Evolutionary conservation across 495 filamentous ascomycete species (phyloP).

Genomic region (Ascobolus immersus): DNA sequence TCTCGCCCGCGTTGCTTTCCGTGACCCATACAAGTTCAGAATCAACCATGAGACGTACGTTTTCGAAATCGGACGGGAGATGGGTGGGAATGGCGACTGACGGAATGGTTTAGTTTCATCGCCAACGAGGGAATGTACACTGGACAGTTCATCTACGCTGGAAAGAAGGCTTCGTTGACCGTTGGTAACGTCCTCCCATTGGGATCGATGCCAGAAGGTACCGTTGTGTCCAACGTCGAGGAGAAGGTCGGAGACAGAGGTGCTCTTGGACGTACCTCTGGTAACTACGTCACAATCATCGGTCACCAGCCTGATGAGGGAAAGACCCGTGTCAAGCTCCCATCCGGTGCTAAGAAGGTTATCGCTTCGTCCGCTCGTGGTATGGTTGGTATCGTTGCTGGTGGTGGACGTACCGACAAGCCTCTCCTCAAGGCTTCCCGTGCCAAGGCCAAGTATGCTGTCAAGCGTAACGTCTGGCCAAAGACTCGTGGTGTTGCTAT

Average conservation of each 20-base stretch:
- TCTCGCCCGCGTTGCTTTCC: slow-evolving; percentile 87
- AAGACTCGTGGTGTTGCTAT: slow-evolving; percentile 99
- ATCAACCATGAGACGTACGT: slow-evolving; percentile 53
- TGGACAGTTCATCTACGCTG: slow-evolving; percentile 98
- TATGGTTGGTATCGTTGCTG: slow-evolving; percentile 98
- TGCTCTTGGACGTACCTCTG: slow-evolving; percentile 80
- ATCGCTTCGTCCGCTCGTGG: slow-evolving; percentile 71
- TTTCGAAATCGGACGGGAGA: background rate
- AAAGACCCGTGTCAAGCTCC: slow-evolving; percentile 98
- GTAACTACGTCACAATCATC: slow-evolving; percentile 97
- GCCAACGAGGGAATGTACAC: slow-evolving; percentile 99
- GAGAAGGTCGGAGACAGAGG: slow-evolving; percentile 96
- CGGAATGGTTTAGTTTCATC: slow-evolving; percentile 38
- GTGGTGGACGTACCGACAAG: slow-evolving; percentile 98
- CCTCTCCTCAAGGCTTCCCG: slow-evolving; percentile 94
- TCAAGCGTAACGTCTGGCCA: slow-evolving; percentile 99
- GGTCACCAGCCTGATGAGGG: slow-evolving; percentile 98
- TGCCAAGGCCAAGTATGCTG: slow-evolving; percentile 97
- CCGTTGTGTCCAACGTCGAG: slow-evolving; percentile 94
- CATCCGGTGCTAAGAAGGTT: slow-evolving; percentile 96
- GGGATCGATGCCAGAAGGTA: slow-evolving; percentile 85
- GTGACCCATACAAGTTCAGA: slow-evolving; percentile 76
- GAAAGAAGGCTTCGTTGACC: slow-evolving; percentile 87
- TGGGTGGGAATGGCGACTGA: slow-evolving; percentile 4
- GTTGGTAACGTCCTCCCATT: slow-evolving; percentile 94